Evolutionary conservation across 495 filamentous ascomycete genomes (phyloP).

Genomic region (Elasticomyces elasticus): DNA sequence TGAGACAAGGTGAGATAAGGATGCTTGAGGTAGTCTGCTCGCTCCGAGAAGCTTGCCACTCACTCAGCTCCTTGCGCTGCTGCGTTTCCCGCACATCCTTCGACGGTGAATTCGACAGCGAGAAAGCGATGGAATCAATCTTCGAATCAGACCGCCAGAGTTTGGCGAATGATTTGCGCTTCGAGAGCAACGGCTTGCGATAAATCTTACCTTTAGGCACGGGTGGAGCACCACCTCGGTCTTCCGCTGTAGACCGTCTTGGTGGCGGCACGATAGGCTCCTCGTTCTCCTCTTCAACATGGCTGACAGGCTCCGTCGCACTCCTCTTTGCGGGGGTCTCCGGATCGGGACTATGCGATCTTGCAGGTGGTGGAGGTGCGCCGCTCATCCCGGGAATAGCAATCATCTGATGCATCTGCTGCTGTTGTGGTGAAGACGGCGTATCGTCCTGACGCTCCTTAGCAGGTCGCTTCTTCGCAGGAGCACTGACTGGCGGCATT

Average conservation of each 20-base stretch:
- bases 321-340: conserved; percentile 10
- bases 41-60: not conserved
- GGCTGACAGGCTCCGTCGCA: not conserved
- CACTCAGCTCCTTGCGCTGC: not conserved
- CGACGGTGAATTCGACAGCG: not conserved
- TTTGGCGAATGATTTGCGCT: not conserved
- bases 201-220: conserved; percentile 44
- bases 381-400: conserved; percentile 48
- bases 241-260: conserved; percentile 36
- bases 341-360: conserved; percentile 28
- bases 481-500: conserved; percentile 54
- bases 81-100: not conserved
- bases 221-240: conserved; percentile 34
- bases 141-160: not conserved
- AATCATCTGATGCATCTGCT: conserved; percentile 44
- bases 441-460: conserved; percentile 38
- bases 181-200: not conserved
- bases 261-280: conserved; percentile 27
- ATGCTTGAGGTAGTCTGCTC: not conserved
- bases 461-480: conserved; percentile 51
- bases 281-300: conserved; percentile 27
- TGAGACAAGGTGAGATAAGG: not conserved
- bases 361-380: conserved; percentile 53
- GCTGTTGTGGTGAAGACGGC: conserved; percentile 40
- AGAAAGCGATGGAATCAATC: not conserved